Evolutionary conservation across 2,329 filamentous ascomycete genomes (phyloP), one percentile per base, ranked within the genome.

Genomic region (Penicillium expansum): DNA sequence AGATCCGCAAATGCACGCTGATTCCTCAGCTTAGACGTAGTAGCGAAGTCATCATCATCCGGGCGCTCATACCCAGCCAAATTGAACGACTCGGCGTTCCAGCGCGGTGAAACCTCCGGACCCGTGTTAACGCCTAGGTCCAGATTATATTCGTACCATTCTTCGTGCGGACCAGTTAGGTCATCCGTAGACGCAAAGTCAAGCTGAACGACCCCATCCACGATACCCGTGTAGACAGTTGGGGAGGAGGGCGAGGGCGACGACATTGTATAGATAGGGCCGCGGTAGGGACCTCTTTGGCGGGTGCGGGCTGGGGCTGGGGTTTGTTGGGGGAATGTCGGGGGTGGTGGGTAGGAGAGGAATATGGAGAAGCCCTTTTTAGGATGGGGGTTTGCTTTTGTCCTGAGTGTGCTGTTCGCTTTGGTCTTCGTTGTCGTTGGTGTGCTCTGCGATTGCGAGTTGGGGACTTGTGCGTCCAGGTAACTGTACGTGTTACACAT

Each of bases 101-200:
- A 52, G 16, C 45, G 50, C 6, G 52, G 24, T 22, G 48, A 33
- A 14, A 43, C n/a, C 32, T 44, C 48, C 8, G 51, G 42, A n/a
- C 55, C 62, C n/a, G 53, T 63, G 16, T 65, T 56, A 10, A 63
- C 47, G 14, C 68, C 62, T 4, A 73, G 32, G 45, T 65, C 62
- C 8, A 76, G 62, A 43, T 71, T 69, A 5, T 66, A 58, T 10
- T 68, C 61, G 41, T 73, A 74, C 75, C 74, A 77, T 11, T 64
- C 53, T 18, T 64, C 58, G 24, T 58, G 48, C 3, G 68, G 59
- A 5, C 71, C 69, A 4, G 66, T 63, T 20, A 77, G 54, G 50
- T 79, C 77, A 56, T 79, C 76, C 2, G 75, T 78, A 0, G 74
- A 76, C 2, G 71, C 69, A 58, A 79, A 77, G 55, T 79, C 76